Evolutionary conservation across 208 protist species (phyloP), one percentile per base, ranked within the genome.

Genomic region (Leishmania tropica): DNA sequence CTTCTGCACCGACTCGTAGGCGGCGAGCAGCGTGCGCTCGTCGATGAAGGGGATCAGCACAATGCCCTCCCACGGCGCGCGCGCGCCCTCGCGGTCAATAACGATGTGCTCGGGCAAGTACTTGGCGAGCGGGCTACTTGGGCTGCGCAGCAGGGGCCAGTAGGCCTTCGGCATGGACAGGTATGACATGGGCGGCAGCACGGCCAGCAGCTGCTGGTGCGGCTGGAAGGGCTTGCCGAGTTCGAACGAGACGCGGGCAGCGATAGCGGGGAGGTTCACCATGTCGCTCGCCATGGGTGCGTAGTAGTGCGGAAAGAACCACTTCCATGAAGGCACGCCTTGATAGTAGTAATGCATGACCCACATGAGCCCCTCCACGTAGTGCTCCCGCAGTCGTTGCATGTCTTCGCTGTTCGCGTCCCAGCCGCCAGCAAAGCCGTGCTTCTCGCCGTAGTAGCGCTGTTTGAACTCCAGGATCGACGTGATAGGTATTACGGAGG

Each of bases 191-290:
- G 97, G 93, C 53, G 99, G 99, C n/a, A 99, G 86, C 65, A 99
- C 99, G 51, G 97, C 94, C 75, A 99, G 95, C 56, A 99, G 94
- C 95, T 99, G 99, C 87, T 98, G 93, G 81, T 97, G 94, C 1
- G 95, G 96, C 11, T 95, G 81, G 85, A 98, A 98, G 37, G 95
- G 95, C 88, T 90, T 84, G 75, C 94, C 94, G 1, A 85, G 73
- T 24, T 93, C 87, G 82, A 98, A 97, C 21, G 87, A 74, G 1
- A 96, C 87, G 21, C 80, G 73, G 8, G 78, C 62, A 10, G 88
- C 94, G 51, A 97, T 83, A 64, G 86, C 89, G 28, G 89, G 79
- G 45, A 98, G 85, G 83, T 96, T 93, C 67, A 96, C 81, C 73
- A 98, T 85, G 86, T 98, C 97, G 75, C 91, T 96, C 62, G 93